A percentile compares a stretch with the other conserved stretches of the same genome.
phyloP scores from a whole-genome alignment of 805 yeast species.

The Candida jianshihensis region DNA sequence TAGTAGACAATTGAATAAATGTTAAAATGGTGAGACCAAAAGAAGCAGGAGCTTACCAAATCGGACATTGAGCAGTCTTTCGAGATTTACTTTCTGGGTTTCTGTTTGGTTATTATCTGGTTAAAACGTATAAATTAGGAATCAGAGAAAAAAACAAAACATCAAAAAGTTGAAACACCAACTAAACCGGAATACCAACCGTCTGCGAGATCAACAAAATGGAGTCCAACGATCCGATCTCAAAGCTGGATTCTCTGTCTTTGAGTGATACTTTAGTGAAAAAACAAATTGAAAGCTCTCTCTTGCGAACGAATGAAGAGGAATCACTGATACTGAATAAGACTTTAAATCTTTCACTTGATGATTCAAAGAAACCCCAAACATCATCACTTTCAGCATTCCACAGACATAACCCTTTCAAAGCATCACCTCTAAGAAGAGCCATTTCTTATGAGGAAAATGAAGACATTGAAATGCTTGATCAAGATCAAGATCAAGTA shows the following conservation, averaged over 20 bases:
- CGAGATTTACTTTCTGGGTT: no score
- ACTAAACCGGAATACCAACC: no score
- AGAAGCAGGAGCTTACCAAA: no score
- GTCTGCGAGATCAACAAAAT: no score
- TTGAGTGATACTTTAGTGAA: background rate
- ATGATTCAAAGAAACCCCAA: background rate
- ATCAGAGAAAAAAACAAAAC: background rate
- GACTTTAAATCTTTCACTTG: background rate
- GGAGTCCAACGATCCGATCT: background rate
- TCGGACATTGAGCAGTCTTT: no score
- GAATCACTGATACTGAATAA: background rate
- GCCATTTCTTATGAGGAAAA: background rate
- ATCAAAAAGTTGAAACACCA: no score
- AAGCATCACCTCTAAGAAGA: background rate
- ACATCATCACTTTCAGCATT: background rate
- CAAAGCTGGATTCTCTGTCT: background rate
- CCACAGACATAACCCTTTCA: background rate
- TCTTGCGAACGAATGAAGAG: background rate
- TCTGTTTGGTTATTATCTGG: no score
- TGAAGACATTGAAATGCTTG: constrained; percentile 18
- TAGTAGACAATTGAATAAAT: no score
- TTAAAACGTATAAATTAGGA: no score
- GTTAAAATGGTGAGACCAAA: no score
- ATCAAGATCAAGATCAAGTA: no score
- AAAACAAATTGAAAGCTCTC: background rate